These are phyloP conservation scores for Kwoniella sp. DNA, from an alignment of 768 basidiomycete species.

Conservation along the genomic window DNA sequence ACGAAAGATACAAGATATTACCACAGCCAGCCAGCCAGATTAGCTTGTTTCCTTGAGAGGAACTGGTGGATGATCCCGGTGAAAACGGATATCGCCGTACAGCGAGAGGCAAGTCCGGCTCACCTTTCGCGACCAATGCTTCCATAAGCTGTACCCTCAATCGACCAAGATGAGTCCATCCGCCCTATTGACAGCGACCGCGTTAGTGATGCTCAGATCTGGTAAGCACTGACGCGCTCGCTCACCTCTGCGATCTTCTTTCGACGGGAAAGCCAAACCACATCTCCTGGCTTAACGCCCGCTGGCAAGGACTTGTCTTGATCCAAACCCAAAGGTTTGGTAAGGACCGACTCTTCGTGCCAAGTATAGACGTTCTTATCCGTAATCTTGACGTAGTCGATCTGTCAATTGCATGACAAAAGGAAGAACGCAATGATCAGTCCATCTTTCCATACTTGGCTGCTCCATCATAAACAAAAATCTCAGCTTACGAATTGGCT, in stretches of 20 bases:
- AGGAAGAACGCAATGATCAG: not conserved
- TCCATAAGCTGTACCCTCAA: constrained; percentile 68
- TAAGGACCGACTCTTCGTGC: constrained; percentile 44
- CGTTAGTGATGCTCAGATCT: constrained; percentile 12
- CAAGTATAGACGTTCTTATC: constrained; percentile 45
- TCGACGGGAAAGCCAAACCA: constrained; percentile 54
- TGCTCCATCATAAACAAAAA: not conserved
- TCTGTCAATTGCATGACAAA: constrained; percentile 23
- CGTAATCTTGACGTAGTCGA: constrained; percentile 52
- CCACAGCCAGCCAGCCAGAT: no score
- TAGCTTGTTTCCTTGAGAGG: not conserved
- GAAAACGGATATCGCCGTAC: not conserved
- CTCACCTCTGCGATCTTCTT: constrained; percentile 54
- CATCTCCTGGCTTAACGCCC: constrained; percentile 51
- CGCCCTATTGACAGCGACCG: constrained; percentile 64
- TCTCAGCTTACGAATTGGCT: constrained; percentile 35
- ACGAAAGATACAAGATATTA: not conserved
- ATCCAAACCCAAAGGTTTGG: constrained; percentile 36
- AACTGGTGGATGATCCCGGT: constrained; percentile 1
- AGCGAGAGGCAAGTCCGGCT: constrained; percentile 4
- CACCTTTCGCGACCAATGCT: constrained; percentile 68
- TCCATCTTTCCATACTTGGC: not conserved
- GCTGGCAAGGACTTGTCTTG: constrained; percentile 40
- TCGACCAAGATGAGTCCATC: constrained; percentile 78
- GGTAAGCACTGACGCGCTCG: no score